Conservation (phyloP, 2,329 filamentous ascomycete species). For the Pyrenophora graminea region DNA sequence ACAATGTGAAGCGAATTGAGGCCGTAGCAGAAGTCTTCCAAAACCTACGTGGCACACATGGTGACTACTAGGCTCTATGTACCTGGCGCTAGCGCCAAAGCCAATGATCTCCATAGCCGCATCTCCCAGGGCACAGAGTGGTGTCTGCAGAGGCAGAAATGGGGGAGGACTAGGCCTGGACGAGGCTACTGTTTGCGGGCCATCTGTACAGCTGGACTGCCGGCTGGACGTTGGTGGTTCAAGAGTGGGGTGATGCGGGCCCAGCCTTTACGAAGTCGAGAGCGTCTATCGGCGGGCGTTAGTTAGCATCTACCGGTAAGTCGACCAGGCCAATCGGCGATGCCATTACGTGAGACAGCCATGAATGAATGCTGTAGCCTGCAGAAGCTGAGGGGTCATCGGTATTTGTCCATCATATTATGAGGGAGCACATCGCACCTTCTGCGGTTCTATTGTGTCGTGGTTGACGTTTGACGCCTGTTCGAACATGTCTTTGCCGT, state of each 20-base stretch:
- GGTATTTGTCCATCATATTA: constrained; percentile 4
- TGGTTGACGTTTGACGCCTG: not conserved
- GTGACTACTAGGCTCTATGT: constrained; percentile 27
- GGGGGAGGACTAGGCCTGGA: constrained; percentile 22
- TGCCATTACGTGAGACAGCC: constrained; percentile 25
- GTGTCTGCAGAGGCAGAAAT: constrained; percentile 30
- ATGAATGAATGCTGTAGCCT: not conserved
- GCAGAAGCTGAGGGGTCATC: constrained; percentile 23
- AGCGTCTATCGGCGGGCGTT: constrained; percentile 5
- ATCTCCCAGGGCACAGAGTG: constrained; percentile 30
- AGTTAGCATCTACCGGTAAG: not conserved
- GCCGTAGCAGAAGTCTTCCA: constrained; percentile 1
- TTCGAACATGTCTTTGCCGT: constrained; percentile 35
- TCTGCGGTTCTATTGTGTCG: not conserved
- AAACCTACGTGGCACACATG: constrained; percentile 11
- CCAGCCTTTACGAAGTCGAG: constrained; percentile 5
- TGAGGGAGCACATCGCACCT: constrained; percentile 1
- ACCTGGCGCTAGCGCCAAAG: constrained; percentile 29
- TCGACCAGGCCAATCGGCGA: constrained; percentile 25
- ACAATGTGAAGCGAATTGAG: not conserved
- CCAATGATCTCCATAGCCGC: constrained; percentile 8
- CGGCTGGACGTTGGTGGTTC: not conserved
- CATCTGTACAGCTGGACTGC: not conserved
- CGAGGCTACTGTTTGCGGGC: no score
- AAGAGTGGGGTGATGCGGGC: constrained; percentile 29